Percentiles rank a stretch among this genome's conserved stretches.
Evolutionary conservation across 164 flowering plant species (phyloP).

Genomic region (Akebia trifoliata): DNA sequence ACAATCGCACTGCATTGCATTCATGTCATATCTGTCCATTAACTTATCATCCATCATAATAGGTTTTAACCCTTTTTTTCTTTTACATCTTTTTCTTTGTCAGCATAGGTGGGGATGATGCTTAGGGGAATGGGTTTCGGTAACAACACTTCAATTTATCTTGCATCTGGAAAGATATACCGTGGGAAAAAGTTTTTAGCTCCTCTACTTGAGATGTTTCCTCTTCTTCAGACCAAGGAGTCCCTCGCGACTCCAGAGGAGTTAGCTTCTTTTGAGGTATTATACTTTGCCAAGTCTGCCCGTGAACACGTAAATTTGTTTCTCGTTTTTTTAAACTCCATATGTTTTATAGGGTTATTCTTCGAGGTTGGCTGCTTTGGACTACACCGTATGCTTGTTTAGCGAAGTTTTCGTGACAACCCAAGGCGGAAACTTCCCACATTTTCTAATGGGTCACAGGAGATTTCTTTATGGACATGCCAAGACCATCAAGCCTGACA

Average conservation of each 20-base stretch:
- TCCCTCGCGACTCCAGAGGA: conserved; percentile 61
- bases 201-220: conserved; percentile 68
- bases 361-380: conserved; percentile 92
- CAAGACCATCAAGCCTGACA: conserved; percentile 82
- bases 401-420: conserved; percentile 95
- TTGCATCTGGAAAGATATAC: conserved; percentile 80
- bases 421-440: conserved; percentile 96
- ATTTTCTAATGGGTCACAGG: conserved; percentile 89
- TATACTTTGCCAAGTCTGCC: neutral
- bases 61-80: conserved; percentile 7
- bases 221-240: conserved; percentile 65
- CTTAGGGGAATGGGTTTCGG: conserved; percentile 86
- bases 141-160: conserved; percentile 63
- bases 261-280: conserved; percentile 66
- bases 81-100: conserved; percentile 24
- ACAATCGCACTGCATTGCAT: neutral
- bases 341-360: conserved; percentile 50
- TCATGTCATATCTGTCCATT: neutral
- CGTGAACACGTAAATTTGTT: neutral
- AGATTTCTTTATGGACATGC: conserved; percentile 80
- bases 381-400: conserved; percentile 67
- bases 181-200: conserved; percentile 47
- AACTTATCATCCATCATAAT: conserved; percentile 4
- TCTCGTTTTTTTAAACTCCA: neutral
- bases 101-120: conserved; percentile 83